Evolutionary conservation across 306 rosid genomes (phyloP).

Genomic region (Ammopiptanthus mongolicus): DNA sequence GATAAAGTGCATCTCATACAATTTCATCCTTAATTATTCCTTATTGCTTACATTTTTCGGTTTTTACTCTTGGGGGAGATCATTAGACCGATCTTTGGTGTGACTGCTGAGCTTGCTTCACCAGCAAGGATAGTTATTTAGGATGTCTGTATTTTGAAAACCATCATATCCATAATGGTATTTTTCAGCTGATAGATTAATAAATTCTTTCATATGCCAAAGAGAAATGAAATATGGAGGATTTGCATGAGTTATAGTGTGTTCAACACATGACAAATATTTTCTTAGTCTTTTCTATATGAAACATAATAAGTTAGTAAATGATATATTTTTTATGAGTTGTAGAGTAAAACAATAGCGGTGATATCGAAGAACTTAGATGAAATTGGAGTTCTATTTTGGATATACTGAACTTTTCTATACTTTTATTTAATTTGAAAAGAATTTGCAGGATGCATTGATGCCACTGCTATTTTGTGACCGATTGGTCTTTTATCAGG

Average conservation of each 20-base stretch:
- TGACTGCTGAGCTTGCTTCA: background rate
- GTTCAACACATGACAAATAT: background rate
- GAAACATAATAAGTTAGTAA: background rate
- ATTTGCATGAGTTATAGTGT: background rate
- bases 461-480: too few species aligned
- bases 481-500: too few species aligned
- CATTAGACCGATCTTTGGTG: background rate
- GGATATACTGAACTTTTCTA: too few species aligned
- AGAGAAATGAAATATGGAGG: background rate
- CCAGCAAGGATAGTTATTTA: background rate
- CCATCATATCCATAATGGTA: background rate
- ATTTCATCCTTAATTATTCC: background rate
- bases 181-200: background rate
- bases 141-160: background rate
- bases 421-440: too few species aligned
- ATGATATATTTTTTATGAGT: conserved; percentile 9
- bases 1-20: too few species aligned
- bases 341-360: too few species aligned
- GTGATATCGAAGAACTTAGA: too few species aligned
- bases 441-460: too few species aligned
- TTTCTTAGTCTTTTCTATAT: background rate
- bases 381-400: too few species aligned
- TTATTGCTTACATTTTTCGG: background rate
- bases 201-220: background rate
- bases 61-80: too few species aligned